Evolutionary conservation across 192 early-diverging fungal genomes (phyloP).

Genomic region (Coemansia aciculifera): DNA sequence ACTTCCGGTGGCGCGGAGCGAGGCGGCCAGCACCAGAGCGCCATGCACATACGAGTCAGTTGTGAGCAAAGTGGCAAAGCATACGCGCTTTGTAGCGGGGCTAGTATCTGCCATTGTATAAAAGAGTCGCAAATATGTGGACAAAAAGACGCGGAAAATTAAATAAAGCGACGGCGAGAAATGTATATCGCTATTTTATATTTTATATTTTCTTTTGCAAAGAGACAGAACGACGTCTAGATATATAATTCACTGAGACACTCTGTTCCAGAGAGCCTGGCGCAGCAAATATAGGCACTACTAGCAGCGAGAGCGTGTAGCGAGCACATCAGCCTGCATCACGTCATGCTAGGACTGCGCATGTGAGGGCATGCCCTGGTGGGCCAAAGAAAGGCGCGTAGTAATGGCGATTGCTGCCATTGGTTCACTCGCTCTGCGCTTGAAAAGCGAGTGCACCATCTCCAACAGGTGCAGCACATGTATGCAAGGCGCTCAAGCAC

Average conservation of each 20-base stretch:
- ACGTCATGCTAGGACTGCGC: constrained; percentile 16
- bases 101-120: neutral
- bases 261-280: neutral
- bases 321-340: constrained; percentile 8
- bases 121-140: neutral
- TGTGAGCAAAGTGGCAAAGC: constrained; percentile 76
- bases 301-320: neutral
- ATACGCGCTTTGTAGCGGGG: constrained; percentile 14
- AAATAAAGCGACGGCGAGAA: neutral
- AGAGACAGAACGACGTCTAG: neutral
- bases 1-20: constrained; percentile 64
- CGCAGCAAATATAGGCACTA: constrained; percentile 8
- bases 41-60: constrained; percentile 83
- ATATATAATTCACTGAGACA: constrained; percentile 4
- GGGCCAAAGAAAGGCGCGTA: neutral
- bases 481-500: constrained; percentile 1
- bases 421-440: neutral
- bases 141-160: neutral
- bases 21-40: constrained; percentile 75
- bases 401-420: neutral
- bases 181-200: neutral
- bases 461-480: neutral
- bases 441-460: neutral
- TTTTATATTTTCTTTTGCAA: neutral
- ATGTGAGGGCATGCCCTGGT: neutral